phyloP scores from a whole-genome alignment of 2,329 filamentous ascomycete genomes.

The Verticillium dahliae region DNA sequence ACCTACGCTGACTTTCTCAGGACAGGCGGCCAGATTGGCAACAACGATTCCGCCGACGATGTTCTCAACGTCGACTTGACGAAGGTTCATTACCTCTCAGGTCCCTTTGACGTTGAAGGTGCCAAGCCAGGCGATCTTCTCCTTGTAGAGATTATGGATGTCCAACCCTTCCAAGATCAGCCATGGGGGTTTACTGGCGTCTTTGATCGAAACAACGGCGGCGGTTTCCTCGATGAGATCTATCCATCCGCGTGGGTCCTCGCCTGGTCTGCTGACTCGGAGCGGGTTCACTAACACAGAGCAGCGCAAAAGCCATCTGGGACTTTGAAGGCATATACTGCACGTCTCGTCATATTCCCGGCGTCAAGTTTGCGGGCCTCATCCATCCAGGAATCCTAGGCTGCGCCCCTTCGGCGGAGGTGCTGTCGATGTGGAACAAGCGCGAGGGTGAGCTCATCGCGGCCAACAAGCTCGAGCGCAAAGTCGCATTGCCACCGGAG shows the following conservation, averaged over 20 bases:
- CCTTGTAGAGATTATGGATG: slow-evolving; percentile 85
- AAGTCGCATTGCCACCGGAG: slow-evolving; percentile 73
- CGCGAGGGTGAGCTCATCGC: slow-evolving; percentile 76
- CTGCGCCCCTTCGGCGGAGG: slow-evolving; percentile 72
- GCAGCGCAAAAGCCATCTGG: slow-evolving; percentile 50
- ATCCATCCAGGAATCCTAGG: slow-evolving; percentile 91
- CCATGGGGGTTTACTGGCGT: slow-evolving; percentile 89
- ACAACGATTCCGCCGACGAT: slow-evolving; percentile 87
- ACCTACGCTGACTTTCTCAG: slow-evolving; percentile 19
- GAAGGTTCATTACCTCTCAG: slow-evolving; percentile 78
- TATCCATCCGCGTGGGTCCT: slow-evolving; percentile 69
- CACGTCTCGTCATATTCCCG: slow-evolving; percentile 78
- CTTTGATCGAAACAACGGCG: slow-evolving; percentile 75
- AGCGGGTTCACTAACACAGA: not conserved
- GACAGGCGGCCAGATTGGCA: slow-evolving; percentile 76
- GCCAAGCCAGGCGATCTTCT: slow-evolving; percentile 81
- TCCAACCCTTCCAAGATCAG: slow-evolving; percentile 78
- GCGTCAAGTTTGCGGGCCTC: slow-evolving; percentile 79
- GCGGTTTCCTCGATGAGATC: slow-evolving; percentile 80
- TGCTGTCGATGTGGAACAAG: slow-evolving; percentile 76
- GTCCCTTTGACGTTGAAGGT: slow-evolving; percentile 79
- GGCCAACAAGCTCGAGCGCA: slow-evolving; percentile 57
- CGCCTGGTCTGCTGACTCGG: not conserved
- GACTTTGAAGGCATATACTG: slow-evolving; percentile 60
- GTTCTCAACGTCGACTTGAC: slow-evolving; percentile 79